phyloP scores from a whole-genome alignment of 2,329 filamentous ascomycete species.

The Claviceps sorghi region DNA sequence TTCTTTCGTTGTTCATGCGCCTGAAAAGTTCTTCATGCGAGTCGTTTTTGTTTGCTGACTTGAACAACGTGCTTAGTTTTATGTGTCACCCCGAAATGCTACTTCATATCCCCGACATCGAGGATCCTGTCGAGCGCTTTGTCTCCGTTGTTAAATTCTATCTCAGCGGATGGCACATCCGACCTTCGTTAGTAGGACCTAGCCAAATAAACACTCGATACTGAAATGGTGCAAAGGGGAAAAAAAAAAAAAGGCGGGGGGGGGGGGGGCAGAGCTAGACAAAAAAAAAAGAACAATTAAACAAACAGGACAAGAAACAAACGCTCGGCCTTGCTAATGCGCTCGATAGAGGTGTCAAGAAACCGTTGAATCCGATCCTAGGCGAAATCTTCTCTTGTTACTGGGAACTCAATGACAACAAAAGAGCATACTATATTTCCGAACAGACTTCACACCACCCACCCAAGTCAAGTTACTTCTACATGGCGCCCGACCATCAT shows the following conservation, averaged over 20 bases:
- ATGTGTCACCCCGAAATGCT: slow-evolving; percentile 98
- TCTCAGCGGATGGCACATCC: slow-evolving; percentile 96
- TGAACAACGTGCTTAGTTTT: slow-evolving; percentile 48
- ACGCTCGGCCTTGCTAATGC: neutral
- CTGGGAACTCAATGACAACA: slow-evolving; percentile 79
- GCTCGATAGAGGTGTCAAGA: slow-evolving; percentile 72
- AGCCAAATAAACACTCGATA: neutral
- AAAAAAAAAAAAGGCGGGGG: neutral
- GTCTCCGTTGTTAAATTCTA: slow-evolving; percentile 97
- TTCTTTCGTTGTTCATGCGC: neutral
- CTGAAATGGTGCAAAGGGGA: neutral
- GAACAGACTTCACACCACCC: slow-evolving; percentile 98
- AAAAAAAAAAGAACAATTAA: neutral
- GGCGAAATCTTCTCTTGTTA: slow-evolving; percentile 92
- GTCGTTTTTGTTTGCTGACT: neutral
- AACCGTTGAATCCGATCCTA: slow-evolving; percentile 89
- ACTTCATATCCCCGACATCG: slow-evolving; percentile 70
- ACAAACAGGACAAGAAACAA: neutral
- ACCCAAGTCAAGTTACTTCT: slow-evolving; percentile 98
- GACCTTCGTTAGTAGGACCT: slow-evolving; percentile 59
- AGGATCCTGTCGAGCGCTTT: slow-evolving; percentile 81
- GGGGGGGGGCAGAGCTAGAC: too few relatives aligned
- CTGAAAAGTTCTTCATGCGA: neutral
- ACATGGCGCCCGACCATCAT: slow-evolving; percentile 85
- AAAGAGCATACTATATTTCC: slow-evolving; percentile 84